Percentiles rank a stretch among this genome's conserved stretches.
These are phyloP conservation scores for Fraxinus nigra DNA, from an alignment of 305 asterid genomes.

Conservation along the genomic window DNA sequence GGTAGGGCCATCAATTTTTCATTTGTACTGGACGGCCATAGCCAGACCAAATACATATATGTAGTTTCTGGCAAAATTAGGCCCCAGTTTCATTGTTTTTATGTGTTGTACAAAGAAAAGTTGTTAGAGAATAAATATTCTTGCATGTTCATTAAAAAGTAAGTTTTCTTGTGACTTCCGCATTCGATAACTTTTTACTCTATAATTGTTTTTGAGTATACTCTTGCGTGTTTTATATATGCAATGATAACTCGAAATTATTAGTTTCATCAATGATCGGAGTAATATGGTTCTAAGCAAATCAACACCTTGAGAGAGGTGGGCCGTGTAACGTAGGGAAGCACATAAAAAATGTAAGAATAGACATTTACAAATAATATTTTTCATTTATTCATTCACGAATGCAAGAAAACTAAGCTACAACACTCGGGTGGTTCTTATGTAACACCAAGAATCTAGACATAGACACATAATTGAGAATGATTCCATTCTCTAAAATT, in stretches of 20 bases:
- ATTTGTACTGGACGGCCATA: slow-evolving; percentile 24
- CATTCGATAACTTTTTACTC: neutral
- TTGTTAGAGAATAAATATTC: slow-evolving; percentile 40
- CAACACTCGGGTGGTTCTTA: too few relatives aligned
- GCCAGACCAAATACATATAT: slow-evolving; percentile 24
- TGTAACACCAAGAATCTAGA: too few relatives aligned
- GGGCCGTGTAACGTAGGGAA: neutral
- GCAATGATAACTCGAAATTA: neutral
- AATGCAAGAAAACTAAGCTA: neutral
- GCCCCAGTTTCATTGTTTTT: slow-evolving; percentile 37
- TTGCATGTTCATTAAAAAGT: slow-evolving; percentile 24
- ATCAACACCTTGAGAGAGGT: too few relatives aligned
- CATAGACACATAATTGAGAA: too few relatives aligned
- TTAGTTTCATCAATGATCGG: neutral
- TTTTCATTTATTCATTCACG: neutral
- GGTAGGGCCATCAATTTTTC: slow-evolving; percentile 31
- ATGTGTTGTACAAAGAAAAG: slow-evolving; percentile 36
- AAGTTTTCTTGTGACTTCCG: slow-evolving; percentile 43
- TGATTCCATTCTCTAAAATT: too few relatives aligned
- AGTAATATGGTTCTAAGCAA: neutral
- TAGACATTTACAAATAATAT: neutral
- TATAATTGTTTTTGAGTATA: neutral
- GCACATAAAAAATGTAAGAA: neutral
- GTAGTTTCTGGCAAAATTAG: slow-evolving; percentile 22
- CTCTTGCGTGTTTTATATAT: neutral